Conservation (phyloP, 768 basidiomycete genomes). For the Serendipita sp. region DNA sequence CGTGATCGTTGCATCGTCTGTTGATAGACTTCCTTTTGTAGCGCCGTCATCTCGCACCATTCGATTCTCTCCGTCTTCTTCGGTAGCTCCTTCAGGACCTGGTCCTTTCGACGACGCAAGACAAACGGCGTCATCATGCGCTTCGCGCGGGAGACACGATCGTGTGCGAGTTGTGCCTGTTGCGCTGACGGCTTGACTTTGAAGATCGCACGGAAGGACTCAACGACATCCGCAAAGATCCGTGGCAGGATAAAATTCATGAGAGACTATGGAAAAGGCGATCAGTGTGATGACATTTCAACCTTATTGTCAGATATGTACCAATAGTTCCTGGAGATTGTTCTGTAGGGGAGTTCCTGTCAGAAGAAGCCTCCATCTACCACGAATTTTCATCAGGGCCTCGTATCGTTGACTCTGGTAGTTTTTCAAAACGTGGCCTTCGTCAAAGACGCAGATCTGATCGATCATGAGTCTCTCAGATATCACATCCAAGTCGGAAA, state of each 20-base stretch:
- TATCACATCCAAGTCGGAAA: background rate
- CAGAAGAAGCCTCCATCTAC: slow-evolving; percentile 78
- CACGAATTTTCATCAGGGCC: slow-evolving; percentile 66
- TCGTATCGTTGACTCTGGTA: slow-evolving; percentile 95
- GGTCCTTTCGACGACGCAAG: slow-evolving; percentile 88
- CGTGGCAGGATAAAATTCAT: slow-evolving; percentile 96
- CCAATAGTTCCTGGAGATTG: slow-evolving; percentile 78
- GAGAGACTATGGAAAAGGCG: slow-evolving; percentile 50
- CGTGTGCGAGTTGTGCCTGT: slow-evolving; percentile 73
- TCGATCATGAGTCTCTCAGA: background rate
- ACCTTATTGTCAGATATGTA: slow-evolving; percentile 21
- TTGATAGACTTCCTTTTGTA: slow-evolving; percentile 70
- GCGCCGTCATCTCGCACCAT: slow-evolving; percentile 82
- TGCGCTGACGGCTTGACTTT: slow-evolving; percentile 91
- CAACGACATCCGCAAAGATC: slow-evolving; percentile 60
- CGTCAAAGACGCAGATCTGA: slow-evolving; percentile 88
- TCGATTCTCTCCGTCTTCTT: slow-evolving; percentile 85
- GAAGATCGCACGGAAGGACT: slow-evolving; percentile 82
- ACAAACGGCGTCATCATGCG: slow-evolving; percentile 99
- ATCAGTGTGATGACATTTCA: background rate
- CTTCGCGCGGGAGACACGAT: slow-evolving; percentile 87
- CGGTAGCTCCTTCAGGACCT: slow-evolving; percentile 87
- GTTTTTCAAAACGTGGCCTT: slow-evolving; percentile 95
- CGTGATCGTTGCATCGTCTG: slow-evolving; percentile 74
- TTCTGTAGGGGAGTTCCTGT: slow-evolving; percentile 95